These are phyloP conservation scores for Annulohypoxylon maeteangense DNA, from an alignment of 495 filamentous ascomycete genomes.

Conservation along the genomic window DNA sequence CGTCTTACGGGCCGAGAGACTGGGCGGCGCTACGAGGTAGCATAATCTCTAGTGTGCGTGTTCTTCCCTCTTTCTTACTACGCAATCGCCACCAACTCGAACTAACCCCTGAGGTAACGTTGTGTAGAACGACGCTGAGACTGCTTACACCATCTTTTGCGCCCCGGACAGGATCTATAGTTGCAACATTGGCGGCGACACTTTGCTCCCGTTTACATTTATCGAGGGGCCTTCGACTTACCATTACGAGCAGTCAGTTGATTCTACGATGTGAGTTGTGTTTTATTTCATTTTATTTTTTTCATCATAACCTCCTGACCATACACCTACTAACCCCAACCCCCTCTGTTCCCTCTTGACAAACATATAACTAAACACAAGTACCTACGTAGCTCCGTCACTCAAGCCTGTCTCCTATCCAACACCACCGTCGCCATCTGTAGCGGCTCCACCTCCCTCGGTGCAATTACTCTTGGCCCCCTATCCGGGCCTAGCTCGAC, in stretches of 20 bases:
- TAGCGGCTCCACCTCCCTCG: constrained; percentile 50
- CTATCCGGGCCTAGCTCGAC: constrained; percentile 49
- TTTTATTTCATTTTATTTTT: not conserved
- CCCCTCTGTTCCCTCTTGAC: constrained; percentile 1
- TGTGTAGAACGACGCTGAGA: constrained; percentile 44
- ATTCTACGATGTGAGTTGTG: constrained; percentile 45
- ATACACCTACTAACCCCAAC: not conserved
- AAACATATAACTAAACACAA: not conserved
- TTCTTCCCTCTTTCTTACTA: not conserved
- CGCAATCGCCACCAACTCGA: not conserved
- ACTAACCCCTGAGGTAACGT: not conserved
- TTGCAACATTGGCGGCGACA: constrained; percentile 21
- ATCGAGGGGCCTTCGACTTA: constrained; percentile 51
- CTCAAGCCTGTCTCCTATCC: constrained; percentile 48
- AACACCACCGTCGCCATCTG: constrained; percentile 52
- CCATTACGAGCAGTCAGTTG: constrained; percentile 40
- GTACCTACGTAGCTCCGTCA: constrained; percentile 44
- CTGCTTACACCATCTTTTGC: constrained; percentile 56
- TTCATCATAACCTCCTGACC: not conserved
- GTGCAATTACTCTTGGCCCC: constrained; percentile 35
- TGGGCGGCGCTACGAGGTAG: constrained; percentile 53
- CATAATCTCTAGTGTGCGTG: constrained; percentile 49
- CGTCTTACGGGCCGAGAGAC: constrained; percentile 40
- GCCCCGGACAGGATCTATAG: constrained; percentile 37
- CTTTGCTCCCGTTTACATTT: constrained; percentile 49